Base-by-base conservation (phyloP, 2,329 filamentous ascomycete genomes). In the Cyanodermella asteris region DNA sequence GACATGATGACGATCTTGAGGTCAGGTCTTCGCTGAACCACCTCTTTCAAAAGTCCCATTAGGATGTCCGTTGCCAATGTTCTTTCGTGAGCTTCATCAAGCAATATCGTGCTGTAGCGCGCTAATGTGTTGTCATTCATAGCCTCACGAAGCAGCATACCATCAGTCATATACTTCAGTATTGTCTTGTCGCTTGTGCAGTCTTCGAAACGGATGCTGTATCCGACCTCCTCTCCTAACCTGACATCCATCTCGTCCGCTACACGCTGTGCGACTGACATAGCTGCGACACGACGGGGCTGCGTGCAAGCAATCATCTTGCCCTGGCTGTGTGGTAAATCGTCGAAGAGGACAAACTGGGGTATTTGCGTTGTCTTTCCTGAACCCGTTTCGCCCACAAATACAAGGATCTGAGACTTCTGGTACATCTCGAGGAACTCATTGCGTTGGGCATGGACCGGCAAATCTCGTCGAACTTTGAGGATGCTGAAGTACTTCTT, bases 1-100 rank as follows among this genome's bases (percentile, higher is more conserved):
- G 84, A 94, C 71, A 94, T 97, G 61, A 97, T 87, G 43, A 97
- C 87, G 42, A 97, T 77, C 58, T 97, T 97, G 41, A 97, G 60
- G 47, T 97, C 87, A 4, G 77, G 65, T 30, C 87, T 65, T 40
- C 81, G 68, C 38, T 61, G 51, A 17, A 82, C 70, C 20, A 94
- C 72, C 44, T 91, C 77, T 56, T 97, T 97, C 32, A 97, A 57
- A 30, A 97, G 61, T 28, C 82, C 87, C 76, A 97, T 94, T 30
- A 97, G 60, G 34, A 97, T 87, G 58, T 97, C 87, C 6, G 90
- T 97, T 13, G 84, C 80, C 32, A 97, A 71, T 0, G 87, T 97
- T 47, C 90, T 70, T 53, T 97, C 87, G 68, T 97, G 87, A 27
- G 90, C 87, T 50, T 97, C 87, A 49, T 97, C 87, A 33, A 97